A percentile compares a stretch with the other conserved stretches of the same genome.
Evolutionary conservation across 2,329 filamentous ascomycete genomes (phyloP).

Genomic region (Alternaria sp.): DNA sequence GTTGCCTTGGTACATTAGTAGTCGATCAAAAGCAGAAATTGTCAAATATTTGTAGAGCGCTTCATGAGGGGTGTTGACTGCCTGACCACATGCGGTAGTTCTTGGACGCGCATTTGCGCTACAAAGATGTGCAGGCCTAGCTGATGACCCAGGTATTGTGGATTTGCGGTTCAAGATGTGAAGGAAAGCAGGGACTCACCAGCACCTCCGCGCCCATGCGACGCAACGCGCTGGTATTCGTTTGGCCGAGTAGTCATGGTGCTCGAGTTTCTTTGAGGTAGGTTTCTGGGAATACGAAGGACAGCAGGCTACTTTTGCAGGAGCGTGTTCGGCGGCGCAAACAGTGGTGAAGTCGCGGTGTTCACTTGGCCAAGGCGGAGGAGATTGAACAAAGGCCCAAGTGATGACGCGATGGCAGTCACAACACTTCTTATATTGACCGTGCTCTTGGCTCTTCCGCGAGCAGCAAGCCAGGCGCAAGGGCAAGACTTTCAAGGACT

Average conservation of each 20-base stretch:
- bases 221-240: slow-evolving; percentile 52
- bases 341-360: background rate
- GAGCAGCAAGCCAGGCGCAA: slow-evolving; percentile 26
- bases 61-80: background rate
- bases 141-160: background rate
- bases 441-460: slow-evolving; percentile 24
- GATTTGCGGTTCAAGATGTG: background rate
- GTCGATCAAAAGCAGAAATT: slow-evolving; percentile 3
- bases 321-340: background rate
- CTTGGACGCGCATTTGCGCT: background rate
- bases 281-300: background rate
- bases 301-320: background rate
- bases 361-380: slow-evolving; percentile 16
- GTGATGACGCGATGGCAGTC: slow-evolving; percentile 25
- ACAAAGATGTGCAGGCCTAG: background rate
- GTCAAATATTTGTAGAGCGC: background rate
- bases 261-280: background rate
- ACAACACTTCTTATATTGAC: slow-evolving; percentile 23
- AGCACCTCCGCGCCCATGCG: slow-evolving; percentile 80
- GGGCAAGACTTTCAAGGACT: slow-evolving; percentile 17
- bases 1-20: slow-evolving; percentile 53
- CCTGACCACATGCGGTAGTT: background rate
- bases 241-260: slow-evolving; percentile 36
- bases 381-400: slow-evolving; percentile 21
- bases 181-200: slow-evolving; percentile 53